phyloP scores from a whole-genome alignment of 352 stramenopile genomes.

The Pythium aristosporum region DNA sequence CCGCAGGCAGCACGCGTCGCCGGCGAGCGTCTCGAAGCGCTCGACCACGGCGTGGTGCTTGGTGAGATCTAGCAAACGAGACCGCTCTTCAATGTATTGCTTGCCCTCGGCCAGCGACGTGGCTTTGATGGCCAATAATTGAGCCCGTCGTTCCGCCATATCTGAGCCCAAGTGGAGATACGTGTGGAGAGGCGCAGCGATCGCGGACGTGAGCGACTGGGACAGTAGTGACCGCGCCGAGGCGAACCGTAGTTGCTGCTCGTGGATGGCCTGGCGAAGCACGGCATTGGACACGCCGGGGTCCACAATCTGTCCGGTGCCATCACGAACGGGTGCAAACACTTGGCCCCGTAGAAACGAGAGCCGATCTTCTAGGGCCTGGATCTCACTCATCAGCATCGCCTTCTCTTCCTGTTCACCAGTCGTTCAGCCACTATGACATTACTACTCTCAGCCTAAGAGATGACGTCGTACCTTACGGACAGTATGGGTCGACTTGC shows the following conservation, averaged over 20 bases:
- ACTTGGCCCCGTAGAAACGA: conserved; percentile 23
- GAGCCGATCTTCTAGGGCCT: conserved; percentile 15
- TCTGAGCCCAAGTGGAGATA: conserved; percentile 42
- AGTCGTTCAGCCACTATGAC: not conserved
- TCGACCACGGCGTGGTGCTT: conserved; percentile 42
- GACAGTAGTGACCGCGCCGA: conserved; percentile 20
- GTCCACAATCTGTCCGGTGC: conserved; percentile 6
- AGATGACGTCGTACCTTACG: conserved; percentile 8
- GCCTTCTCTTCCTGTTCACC: conserved; percentile 22
- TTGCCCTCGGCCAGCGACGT: conserved; percentile 31
- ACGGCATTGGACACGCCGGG: conserved; percentile 21
- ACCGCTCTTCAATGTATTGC: conserved; percentile 41
- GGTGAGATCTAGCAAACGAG: conserved; percentile 33
- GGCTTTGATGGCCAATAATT: conserved; percentile 33
- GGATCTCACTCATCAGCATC: conserved; percentile 15
- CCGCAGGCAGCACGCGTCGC: conserved; percentile 48
- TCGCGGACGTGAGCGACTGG: conserved; percentile 21
- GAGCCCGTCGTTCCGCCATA: conserved; percentile 29
- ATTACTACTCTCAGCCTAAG: too few species aligned
- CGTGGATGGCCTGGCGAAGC: conserved; percentile 22
- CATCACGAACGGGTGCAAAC: conserved; percentile 16
- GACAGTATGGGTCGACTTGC: conserved; percentile 26
- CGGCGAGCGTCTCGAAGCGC: conserved; percentile 43
- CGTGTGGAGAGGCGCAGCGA: conserved; percentile 19
- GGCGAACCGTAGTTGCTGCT: conserved; percentile 28